Conservation (phyloP, 495 filamentous ascomycete genomes). For the Glutinoglossum americanum region DNA sequence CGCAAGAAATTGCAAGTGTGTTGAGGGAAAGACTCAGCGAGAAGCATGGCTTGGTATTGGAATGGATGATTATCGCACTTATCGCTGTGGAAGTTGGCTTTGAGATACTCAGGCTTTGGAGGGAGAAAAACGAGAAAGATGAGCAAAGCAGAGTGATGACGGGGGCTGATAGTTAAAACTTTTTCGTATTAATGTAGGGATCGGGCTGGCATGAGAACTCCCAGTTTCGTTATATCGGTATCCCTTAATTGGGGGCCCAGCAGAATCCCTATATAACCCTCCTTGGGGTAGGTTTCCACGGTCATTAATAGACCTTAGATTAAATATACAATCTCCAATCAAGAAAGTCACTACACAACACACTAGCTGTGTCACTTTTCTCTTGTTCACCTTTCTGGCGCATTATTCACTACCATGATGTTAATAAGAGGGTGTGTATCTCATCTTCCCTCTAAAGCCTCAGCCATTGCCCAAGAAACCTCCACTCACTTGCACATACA, state of each 20-base stretch:
- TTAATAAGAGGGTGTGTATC: not conserved
- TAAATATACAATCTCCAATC: not conserved
- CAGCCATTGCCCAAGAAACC: not conserved
- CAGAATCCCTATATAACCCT: not conserved
- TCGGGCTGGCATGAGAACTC: not conserved
- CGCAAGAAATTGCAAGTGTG: slow-evolving; percentile 81
- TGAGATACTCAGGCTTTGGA: slow-evolving; percentile 39
- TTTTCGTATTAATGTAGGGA: not conserved
- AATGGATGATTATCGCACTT: slow-evolving; percentile 91
- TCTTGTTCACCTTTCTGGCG: not conserved
- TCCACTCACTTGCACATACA: not conserved
- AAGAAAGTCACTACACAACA: not conserved
- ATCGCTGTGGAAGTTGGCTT: slow-evolving; percentile 80
- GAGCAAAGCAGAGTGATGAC: not conserved
- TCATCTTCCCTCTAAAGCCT: not conserved
- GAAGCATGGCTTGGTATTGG: slow-evolving; percentile 65
- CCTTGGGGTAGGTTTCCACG: not conserved
- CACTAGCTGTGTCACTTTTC: not conserved
- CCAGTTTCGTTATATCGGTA: not conserved
- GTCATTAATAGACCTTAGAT: not conserved
- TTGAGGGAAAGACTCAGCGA: slow-evolving; percentile 77
- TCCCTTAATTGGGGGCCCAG: not conserved
- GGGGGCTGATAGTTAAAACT: too few species aligned
- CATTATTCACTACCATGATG: not conserved
- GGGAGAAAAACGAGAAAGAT: slow-evolving; percentile 18